phyloP scores from a whole-genome alignment of 2,329 filamentous ascomycete genomes.

The Rutstroemia sydowiana region DNA sequence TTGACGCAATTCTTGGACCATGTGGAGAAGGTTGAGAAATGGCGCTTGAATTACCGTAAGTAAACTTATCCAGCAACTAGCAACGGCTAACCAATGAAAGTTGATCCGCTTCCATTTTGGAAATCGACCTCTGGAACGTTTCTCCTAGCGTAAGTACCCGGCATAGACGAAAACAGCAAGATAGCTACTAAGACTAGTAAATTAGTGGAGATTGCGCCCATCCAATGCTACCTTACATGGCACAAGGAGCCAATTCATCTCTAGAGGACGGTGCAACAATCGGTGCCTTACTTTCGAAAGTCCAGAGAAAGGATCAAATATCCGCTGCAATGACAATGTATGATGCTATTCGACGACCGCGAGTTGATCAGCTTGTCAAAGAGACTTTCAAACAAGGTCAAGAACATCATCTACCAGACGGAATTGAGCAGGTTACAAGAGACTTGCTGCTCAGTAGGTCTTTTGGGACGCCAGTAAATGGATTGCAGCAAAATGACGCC shows the following conservation, averaged over 20 bases:
- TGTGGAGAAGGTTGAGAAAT: neutral
- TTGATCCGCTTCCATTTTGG: neutral
- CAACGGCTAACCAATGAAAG: neutral
- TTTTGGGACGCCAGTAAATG: no score
- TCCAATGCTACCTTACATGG: neutral
- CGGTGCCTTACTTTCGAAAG: constrained; percentile 40
- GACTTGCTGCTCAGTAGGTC: no score
- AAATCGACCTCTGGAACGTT: no score
- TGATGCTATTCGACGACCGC: neutral
- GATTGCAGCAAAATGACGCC: neutral
- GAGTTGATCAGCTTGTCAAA: neutral
- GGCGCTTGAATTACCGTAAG: neutral
- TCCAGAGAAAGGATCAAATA: neutral
- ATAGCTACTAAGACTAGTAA: neutral
- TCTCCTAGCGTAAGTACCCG: no score
- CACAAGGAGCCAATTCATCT: constrained; percentile 34
- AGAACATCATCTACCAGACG: neutral
- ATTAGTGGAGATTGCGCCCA: neutral
- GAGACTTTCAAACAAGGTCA: neutral
- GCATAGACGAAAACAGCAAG: no score
- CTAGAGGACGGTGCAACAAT: constrained; percentile 53
- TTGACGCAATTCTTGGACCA: neutral
- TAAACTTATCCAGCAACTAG: no score
- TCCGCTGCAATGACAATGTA: neutral
- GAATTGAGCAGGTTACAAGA: neutral